Evolutionary conservation across 2,329 filamentous ascomycete genomes (phyloP).

Genomic region (Aaosphaeria arxii): DNA sequence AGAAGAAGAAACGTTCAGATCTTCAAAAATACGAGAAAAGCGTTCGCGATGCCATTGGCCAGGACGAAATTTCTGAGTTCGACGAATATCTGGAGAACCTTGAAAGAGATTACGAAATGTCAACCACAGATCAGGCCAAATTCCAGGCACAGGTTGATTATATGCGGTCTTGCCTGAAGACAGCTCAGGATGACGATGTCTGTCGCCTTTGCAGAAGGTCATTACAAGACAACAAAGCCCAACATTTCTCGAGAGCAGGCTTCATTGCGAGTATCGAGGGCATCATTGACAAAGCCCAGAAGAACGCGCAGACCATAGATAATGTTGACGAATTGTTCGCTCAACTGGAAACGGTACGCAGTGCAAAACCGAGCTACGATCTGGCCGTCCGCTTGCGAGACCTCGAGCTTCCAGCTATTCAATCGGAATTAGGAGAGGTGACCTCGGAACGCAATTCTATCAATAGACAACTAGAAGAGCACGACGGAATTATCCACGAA

Average conservation of each 20-base stretch:
- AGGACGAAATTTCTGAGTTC: slow-evolving; percentile 44
- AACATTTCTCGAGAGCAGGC: slow-evolving; percentile 51
- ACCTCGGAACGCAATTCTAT: slow-evolving; percentile 36
- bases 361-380: slow-evolving; percentile 62
- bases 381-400: slow-evolving; percentile 66
- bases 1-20: slow-evolving; percentile 63
- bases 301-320: slow-evolving; percentile 56
- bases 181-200: slow-evolving; percentile 64
- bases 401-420: slow-evolving; percentile 67
- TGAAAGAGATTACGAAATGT: slow-evolving; percentile 50
- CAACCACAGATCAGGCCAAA: slow-evolving; percentile 64
- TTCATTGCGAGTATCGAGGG: slow-evolving; percentile 65
- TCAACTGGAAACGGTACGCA: slow-evolving; percentile 59
- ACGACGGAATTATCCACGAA: slow-evolving; percentile 66
- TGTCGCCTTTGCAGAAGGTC: slow-evolving; percentile 74
- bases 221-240: slow-evolving; percentile 57
- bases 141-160: slow-evolving; percentile 69
- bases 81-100: slow-evolving; percentile 51
- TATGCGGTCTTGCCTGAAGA: slow-evolving; percentile 65
- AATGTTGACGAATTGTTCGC: slow-evolving; percentile 61
- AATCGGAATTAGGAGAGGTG: slow-evolving; percentile 60
- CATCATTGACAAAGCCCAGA: slow-evolving; percentile 49
- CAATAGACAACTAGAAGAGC: slow-evolving; percentile 50
- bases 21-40: slow-evolving; percentile 59
- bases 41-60: slow-evolving; percentile 53